Evolutionary conservation across 2,329 filamentous ascomycete genomes (phyloP), one percentile per base, ranked within the genome.

Genomic region (Orbilia brochopaga): DNA sequence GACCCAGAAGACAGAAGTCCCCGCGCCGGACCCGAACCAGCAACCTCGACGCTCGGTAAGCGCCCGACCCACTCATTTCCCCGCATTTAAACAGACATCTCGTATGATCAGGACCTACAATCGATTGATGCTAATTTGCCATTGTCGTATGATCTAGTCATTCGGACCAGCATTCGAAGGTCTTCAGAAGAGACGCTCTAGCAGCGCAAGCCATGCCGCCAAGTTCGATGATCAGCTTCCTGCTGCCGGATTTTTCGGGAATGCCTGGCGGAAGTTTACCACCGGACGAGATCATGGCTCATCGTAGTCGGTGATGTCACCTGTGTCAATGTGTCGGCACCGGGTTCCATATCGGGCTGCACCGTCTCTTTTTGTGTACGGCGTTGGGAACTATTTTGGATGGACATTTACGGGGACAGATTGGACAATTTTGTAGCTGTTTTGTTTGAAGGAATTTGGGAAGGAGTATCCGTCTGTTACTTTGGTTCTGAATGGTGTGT

Each of bases 141-240:
- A 30, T 30, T 23, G n/a, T 23, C 30, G 42, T 23, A 24, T 1
- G 5, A 10, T 42, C 3, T 37, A 72, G 67, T 72, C 67, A 1
- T 65, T 62, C 11, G 53, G 51, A 15, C 51, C 56, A 13, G 21
- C 42, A 7, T 73, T 73, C 24, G 56, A 62, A 7, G 62, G 69
- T 10, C 56, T 73, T 19, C 40, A 53, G 52, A 73, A 67, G 57
- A 51, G 54, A 42, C 62, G 62, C 27, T 52, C 56, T 4, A 73
- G 59, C 40, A 66, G 62, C 30, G 67, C 62, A 51, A 63, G 53
- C 46, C 61, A 73, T 37, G 50, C 69, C 44, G 69, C 69, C 32
- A 66, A 73, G 59, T 73, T 73, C 52, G 62, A 73, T 32, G 69
- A 73, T 53, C 69, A 73, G 27, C 62, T 35, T 59, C 48, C 62